Evolutionary conservation across 257 asterid species (phyloP), one percentile per base, ranked within the genome.

Genomic region (Lantana camara): DNA sequence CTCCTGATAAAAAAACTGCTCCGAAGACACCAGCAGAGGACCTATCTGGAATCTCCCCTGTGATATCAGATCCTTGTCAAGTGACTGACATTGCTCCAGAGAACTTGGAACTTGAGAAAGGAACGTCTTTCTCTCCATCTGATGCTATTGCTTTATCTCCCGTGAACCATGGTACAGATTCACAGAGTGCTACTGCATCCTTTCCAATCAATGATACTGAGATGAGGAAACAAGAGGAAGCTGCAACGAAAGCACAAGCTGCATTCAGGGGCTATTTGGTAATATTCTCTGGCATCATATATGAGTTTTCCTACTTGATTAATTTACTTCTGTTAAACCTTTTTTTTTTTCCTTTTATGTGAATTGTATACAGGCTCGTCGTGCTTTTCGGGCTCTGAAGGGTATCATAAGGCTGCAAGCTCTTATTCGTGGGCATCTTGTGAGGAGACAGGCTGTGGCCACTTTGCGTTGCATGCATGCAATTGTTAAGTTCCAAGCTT

Each of bases 371-470:
- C 75, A 91, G 96, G 96, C 96, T 79, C 95, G 96, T 42, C 91
- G 98, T 9, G 95, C 98, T 74, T 91, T 88, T 56, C 74, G 86
- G 64, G 94, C 96, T 37, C 96, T 91, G 41, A 91, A 84, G 86
- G 96, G 96, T 46, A 88, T 91, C 66, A 91, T 88, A 77, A 86
- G 96, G 84, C 85, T 91, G 12, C 96, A 91, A 78, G 98, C 98
- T 62, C 90, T 91, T 66, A 88, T 91, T 56, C 95, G 96, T 29
- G 98, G 98, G 29, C 96, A 88, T 76, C 81, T 91, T 78, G 98
- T 91, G 42, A 84, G 98, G 79, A 81, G 96, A 70, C 98, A 91
- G 75, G 96, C 96, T 19, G 85, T 83, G 60, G 84, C 95, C 71
- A 91, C 98, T 66, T 73, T 91, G 68, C 78, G 57, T 70, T 84